These are phyloP conservation scores for Cystofilobasidium macerans DNA, from an alignment of 768 basidiomycete genomes.

Conservation along the genomic window DNA sequence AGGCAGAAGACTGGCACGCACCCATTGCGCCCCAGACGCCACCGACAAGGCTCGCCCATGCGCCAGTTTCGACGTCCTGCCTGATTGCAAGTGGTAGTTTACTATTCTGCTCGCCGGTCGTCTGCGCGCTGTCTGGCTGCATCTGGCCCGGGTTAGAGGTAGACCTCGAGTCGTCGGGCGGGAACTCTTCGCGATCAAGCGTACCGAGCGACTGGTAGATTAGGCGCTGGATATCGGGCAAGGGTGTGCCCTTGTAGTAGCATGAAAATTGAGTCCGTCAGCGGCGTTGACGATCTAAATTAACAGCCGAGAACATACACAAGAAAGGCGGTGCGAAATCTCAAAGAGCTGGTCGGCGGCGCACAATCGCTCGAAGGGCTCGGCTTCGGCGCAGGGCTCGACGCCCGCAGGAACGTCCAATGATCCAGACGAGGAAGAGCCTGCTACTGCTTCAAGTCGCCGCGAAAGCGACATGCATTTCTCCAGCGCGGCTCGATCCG, in stretches of 20 bases:
- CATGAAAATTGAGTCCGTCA: background rate
- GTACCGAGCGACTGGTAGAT: conserved; percentile 1
- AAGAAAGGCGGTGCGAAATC: conserved; percentile 52
- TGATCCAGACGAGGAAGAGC: too few species aligned
- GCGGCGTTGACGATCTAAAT: too few species aligned
- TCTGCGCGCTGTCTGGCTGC: background rate
- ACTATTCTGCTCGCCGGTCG: background rate
- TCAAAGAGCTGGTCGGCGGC: conserved; percentile 9
- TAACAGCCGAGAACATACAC: too few species aligned
- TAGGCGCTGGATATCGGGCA: background rate
- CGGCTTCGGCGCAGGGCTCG: too few species aligned
- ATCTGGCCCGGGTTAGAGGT: background rate
- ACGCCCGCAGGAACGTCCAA: too few species aligned
- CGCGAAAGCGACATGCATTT: conserved; percentile 44
- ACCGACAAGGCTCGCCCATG: background rate
- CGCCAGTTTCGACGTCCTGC: conserved; percentile 6
- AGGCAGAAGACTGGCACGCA: background rate
- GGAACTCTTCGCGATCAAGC: conserved; percentile 9
- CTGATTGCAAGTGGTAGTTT: background rate
- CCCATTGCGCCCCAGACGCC: conserved; percentile 4
- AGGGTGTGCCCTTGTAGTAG: background rate
- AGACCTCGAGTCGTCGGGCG: background rate
- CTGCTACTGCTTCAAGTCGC: background rate
- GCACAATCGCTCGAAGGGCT: conserved; percentile 63
- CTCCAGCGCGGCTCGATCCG: conserved; percentile 61